phyloP scores from a whole-genome alignment of 805 yeast species.

The Cyberlindnera euphorbiae region DNA sequence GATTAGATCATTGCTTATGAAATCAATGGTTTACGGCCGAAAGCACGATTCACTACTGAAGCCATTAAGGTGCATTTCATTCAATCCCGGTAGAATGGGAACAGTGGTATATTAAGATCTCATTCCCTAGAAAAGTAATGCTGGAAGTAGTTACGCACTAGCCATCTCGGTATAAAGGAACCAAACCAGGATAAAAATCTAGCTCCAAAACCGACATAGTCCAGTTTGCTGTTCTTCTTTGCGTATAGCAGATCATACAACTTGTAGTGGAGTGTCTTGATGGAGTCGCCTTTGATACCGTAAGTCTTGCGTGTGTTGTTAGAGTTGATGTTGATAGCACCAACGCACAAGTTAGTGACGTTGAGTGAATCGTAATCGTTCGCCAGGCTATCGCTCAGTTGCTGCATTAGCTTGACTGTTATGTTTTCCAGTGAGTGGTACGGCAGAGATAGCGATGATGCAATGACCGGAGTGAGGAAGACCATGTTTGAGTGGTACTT shows the following conservation, averaged over 20 bases:
- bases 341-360: constrained; percentile 40
- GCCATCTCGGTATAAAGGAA: constrained; percentile 20
- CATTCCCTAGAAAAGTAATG: constrained; percentile 12
- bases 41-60: too few species aligned
- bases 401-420: constrained; percentile 40
- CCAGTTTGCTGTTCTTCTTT: constrained; percentile 14
- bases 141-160: constrained; percentile 14
- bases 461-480: constrained; percentile 50
- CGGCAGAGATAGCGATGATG: constrained; percentile 49
- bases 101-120: too few species aligned
- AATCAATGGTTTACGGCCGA: too few species aligned
- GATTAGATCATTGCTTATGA: too few species aligned
- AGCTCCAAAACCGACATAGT: constrained; percentile 24
- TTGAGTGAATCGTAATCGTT: constrained; percentile 37
- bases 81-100: too few species aligned
- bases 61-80: too few species aligned
- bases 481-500: constrained; percentile 45
- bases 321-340: constrained; percentile 38
- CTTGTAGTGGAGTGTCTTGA: constrained; percentile 19
- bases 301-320: constrained; percentile 21
- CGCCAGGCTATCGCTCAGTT: constrained; percentile 34
- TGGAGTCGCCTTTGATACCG: constrained; percentile 22
- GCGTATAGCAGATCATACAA: constrained; percentile 23
- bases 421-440: constrained; percentile 62
- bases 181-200: constrained; percentile 18